A percentile compares a stretch with the other conserved stretches of the same genome.
phyloP scores from a whole-genome alignment of 352 stramenopile genomes.

The Globisporangium megalacanthum region DNA sequence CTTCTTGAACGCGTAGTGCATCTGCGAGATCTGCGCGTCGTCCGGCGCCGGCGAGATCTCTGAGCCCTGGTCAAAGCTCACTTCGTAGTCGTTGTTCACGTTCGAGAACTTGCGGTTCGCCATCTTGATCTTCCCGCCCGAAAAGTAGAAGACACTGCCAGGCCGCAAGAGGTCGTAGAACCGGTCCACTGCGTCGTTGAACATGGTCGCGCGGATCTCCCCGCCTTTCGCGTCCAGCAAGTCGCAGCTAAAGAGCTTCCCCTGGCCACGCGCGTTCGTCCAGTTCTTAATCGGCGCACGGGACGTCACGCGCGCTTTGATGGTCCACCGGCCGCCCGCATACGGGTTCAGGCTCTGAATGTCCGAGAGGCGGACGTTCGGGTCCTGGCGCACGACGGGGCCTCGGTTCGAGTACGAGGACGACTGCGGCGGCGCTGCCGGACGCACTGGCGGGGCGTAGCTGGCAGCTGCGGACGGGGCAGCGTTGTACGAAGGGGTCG shows the following conservation, averaged over 20 bases:
- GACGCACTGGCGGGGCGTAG: slow-evolving; percentile 21
- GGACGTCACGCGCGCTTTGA: slow-evolving; percentile 93
- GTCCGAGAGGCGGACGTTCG: slow-evolving; percentile 73
- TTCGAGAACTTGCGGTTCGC: slow-evolving; percentile 97
- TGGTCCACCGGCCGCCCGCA: slow-evolving; percentile 90
- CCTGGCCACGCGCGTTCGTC: slow-evolving; percentile 95
- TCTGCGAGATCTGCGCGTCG: slow-evolving; percentile 86
- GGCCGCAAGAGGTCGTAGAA: slow-evolving; percentile 92
- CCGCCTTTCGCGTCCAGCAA: slow-evolving; percentile 93
- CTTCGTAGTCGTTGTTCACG: slow-evolving; percentile 97
- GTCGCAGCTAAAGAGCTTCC: slow-evolving; percentile 95
- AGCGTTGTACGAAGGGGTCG: slow-evolving; percentile 29
- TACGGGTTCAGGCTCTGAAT: slow-evolving; percentile 95
- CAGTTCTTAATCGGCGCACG: slow-evolving; percentile 95
- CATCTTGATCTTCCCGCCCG: slow-evolving; percentile 94
- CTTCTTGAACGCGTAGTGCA: slow-evolving; percentile 92
- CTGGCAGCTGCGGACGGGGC: slow-evolving; percentile 12
- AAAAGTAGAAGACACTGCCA: slow-evolving; percentile 93
- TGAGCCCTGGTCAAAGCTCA: slow-evolving; percentile 96
- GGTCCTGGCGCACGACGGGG: slow-evolving; percentile 76
- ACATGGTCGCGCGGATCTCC: slow-evolving; percentile 98
- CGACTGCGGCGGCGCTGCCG: slow-evolving; percentile 10
- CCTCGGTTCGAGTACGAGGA: slow-evolving; percentile 67
- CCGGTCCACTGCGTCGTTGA: slow-evolving; percentile 98
- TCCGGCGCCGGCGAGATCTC: slow-evolving; percentile 92